A percentile compares a stretch with the other conserved stretches of the same genome.
phyloP scores from a whole-genome alignment of 2,329 filamentous ascomycete species.

The Beauveria bassiana region DNA sequence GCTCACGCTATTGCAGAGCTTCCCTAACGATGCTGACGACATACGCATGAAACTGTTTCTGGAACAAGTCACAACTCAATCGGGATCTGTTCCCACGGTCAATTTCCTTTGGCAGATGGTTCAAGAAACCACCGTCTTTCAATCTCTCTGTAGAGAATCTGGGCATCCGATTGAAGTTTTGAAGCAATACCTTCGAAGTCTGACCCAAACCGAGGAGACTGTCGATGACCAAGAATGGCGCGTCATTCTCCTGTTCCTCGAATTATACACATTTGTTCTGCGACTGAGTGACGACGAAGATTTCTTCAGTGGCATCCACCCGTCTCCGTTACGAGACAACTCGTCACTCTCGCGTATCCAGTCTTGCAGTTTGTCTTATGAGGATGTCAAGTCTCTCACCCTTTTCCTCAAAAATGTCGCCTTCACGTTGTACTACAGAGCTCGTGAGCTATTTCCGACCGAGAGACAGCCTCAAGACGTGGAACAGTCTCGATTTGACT shows the following conservation, averaged over 20 bases:
- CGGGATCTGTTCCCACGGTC: constrained; percentile 49
- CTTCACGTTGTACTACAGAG: constrained; percentile 82
- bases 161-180: constrained; percentile 23
- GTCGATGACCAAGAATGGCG: constrained; percentile 62
- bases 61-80: constrained; percentile 26
- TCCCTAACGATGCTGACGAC: constrained; percentile 73
- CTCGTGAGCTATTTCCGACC: constrained; percentile 47
- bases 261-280: constrained; percentile 87
- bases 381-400: constrained; percentile 66
- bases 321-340: constrained; percentile 28
- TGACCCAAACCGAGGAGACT: constrained; percentile 16
- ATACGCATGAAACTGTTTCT: constrained; percentile 92
- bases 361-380: constrained; percentile 60
- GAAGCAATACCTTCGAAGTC: constrained; percentile 22
- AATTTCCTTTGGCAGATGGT: constrained; percentile 73
- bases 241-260: constrained; percentile 80
- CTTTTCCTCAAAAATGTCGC: constrained; percentile 84
- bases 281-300: constrained; percentile 95
- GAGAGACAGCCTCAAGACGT: constrained; percentile 17
- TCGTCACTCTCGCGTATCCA: constrained; percentile 41
- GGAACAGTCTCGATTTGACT: constrained; percentile 21
- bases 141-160: constrained; percentile 22
- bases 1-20: constrained; percentile 75
- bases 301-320: constrained; percentile 61
- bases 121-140: constrained; percentile 34